phyloP scores from a whole-genome alignment of 306 rosid genomes.

The Coriaria nepalensis region DNA sequence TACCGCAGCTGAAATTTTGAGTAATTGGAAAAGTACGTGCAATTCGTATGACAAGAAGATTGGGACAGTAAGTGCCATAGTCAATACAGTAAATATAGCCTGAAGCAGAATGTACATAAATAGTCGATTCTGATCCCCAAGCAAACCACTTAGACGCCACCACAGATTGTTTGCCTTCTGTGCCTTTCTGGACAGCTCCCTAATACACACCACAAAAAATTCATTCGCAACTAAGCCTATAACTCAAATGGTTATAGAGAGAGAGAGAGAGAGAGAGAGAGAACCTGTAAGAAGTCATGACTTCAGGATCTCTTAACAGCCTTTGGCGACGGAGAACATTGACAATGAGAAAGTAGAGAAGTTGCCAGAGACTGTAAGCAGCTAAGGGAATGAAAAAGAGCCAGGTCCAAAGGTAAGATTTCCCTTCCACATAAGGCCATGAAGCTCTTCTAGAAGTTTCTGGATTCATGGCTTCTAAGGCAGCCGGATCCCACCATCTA shows the following conservation, averaged over 20 bases:
- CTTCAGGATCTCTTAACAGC: constrained; percentile 78
- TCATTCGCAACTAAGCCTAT: too few species aligned
- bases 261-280: constrained; percentile 1
- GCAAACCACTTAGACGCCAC: constrained; percentile 90
- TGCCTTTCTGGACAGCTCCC: constrained; percentile 89
- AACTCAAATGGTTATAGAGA: not conserved
- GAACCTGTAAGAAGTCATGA: constrained; percentile 89
- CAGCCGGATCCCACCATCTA: constrained; percentile 83
- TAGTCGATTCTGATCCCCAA: constrained; percentile 84
- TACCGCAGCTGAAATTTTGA: constrained; percentile 69
- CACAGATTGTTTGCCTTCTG: constrained; percentile 79
- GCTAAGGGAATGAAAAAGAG: constrained; percentile 66
- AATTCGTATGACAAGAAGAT: constrained; percentile 70
- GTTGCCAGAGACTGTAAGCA: constrained; percentile 79
- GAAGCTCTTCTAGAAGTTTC: constrained; percentile 43
- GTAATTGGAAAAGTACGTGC: constrained; percentile 61
- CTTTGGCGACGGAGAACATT: constrained; percentile 73
- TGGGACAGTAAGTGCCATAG: constrained; percentile 86
- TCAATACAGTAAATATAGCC: constrained; percentile 69
- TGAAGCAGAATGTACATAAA: constrained; percentile 68
- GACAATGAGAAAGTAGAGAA: constrained; percentile 75
- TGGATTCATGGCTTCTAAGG: constrained; percentile 75
- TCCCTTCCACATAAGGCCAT: constrained; percentile 82
- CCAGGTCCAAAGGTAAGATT: constrained; percentile 65
- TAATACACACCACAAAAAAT: too few species aligned